Evolutionary conservation across 164 flowering plant species (phyloP), one percentile per base, ranked within the genome.

Genomic region (Houttuynia cordata): DNA sequence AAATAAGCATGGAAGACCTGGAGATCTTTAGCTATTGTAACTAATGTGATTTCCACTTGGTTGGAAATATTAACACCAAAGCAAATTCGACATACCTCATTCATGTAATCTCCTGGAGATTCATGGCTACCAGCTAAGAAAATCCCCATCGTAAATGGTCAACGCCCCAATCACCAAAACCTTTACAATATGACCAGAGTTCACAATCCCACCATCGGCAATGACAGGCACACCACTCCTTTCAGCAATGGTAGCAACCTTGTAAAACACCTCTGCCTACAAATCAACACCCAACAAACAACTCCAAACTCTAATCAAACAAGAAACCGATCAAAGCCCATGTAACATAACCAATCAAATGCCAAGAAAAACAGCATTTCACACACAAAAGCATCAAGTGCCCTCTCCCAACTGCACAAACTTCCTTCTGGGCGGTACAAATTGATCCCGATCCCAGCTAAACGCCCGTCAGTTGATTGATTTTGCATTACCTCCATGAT

Each of bases 381-480:
- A n/a, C n/a, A 25, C 56, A 25, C 17, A 22, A 10, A 62, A 21
- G 12, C 17, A 13, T 56, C 74, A 88, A 96, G 96, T 91, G 97
- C 21, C 96, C 97, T 62, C 96, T 73, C 2, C 97, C 97, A 1
- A 86, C 97, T 6, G 97, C 97, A 60, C 97, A 91, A 37, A 91
- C 97, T 68, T 88, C 96, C 73, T n/a, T n/a, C n/a, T 91, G 97
- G 0, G 97, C 88, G 22, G 98, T 92, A 65, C 96, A 92, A 64
- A 92, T 89, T 37, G 98, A 87, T 0, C 98, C 98, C 62, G 98
- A 88, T 5, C 96, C 98, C 98, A 92, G n/a, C n/a, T n/a, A n/a
- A n/a, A n/a, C n/a, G n/a, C n/a, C n/a, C n/a, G n/a, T n/a, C n/a
- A n/a, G n/a, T n/a, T n/a, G n/a, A n/a, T n/a, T n/a, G n/a, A n/a